phyloP scores from a whole-genome alignment of 1,284 basidiomycete genomes.

The Puccinia horiana region DNA sequence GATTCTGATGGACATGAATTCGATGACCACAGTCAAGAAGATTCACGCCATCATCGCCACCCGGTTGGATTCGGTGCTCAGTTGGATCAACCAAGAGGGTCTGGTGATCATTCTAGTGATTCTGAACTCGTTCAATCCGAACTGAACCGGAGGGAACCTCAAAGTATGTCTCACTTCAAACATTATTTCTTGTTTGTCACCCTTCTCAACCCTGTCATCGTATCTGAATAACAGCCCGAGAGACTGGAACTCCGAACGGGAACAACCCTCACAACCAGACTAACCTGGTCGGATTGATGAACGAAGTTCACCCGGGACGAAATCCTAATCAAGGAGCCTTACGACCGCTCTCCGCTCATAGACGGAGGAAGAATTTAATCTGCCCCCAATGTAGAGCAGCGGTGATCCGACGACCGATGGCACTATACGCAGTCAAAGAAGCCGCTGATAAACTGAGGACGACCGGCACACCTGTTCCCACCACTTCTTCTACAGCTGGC shows the following conservation, averaged over 20 bases:
- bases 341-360: conserved; percentile 1
- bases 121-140: conserved; percentile 6
- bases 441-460: conserved; percentile 44
- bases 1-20: not conserved
- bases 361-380: conserved; percentile 49
- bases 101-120: not conserved
- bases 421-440: conserved; percentile 51
- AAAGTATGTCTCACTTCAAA: not conserved
- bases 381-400: conserved; percentile 52
- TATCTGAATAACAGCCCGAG: not conserved
- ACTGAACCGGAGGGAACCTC: not conserved
- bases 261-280: not conserved
- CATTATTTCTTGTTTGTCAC: not conserved
- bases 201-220: too few relatives aligned
- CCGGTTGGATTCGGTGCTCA: not conserved
- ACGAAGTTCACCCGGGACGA: not conserved
- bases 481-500: not conserved
- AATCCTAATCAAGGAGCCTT: not conserved
- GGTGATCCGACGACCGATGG: conserved; percentile 50
- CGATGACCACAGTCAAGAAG: not conserved
- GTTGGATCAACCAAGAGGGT: not conserved
- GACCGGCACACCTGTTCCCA: conserved; percentile 1
- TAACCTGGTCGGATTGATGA: conserved; percentile 7
- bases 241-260: not conserved
- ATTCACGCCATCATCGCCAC: not conserved